These are phyloP conservation scores for Diaporthe vaccinii DNA, from an alignment of 2,329 filamentous ascomycete genomes.

Conservation along the genomic window DNA sequence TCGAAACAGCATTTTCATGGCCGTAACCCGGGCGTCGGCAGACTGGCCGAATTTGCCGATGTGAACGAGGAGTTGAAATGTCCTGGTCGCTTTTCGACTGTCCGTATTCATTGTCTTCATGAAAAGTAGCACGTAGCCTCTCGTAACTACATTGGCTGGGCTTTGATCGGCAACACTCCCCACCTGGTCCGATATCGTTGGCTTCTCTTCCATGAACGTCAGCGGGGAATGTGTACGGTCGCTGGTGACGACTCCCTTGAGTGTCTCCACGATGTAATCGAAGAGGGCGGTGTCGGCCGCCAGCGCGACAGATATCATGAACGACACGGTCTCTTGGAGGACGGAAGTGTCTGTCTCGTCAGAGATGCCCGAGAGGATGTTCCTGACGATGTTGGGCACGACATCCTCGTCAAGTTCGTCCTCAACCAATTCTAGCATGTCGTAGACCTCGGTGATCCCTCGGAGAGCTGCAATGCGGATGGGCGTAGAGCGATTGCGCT, in stretches of 20 bases:
- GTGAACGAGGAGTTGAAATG: conserved; percentile 74
- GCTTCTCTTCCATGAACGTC: conserved; percentile 47
- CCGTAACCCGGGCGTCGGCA: conserved; percentile 77
- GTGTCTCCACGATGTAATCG: conserved; percentile 66
- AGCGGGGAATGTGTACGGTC: conserved; percentile 62
- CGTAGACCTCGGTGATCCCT: conserved; percentile 70
- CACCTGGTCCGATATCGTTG: conserved; percentile 47
- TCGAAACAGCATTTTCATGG: conserved; percentile 84
- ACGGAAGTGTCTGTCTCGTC: conserved; percentile 75
- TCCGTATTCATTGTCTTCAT: conserved; percentile 78
- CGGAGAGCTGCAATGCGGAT: conserved; percentile 75
- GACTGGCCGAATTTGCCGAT: conserved; percentile 72
- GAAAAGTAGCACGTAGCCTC: conserved; percentile 82
- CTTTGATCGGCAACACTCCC: conserved; percentile 58
- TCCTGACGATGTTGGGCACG: conserved; percentile 70
- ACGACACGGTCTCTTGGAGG: conserved; percentile 74
- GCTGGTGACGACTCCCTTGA: conserved; percentile 64
- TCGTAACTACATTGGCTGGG: conserved; percentile 78
- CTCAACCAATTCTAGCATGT: conserved; percentile 70
- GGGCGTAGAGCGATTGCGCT: conserved; percentile 70
- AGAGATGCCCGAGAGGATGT: conserved; percentile 71
- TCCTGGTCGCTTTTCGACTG: conserved; percentile 71
- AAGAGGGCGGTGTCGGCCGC: conserved; percentile 72
- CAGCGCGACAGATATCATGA: conserved; percentile 75
- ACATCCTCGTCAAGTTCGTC: conserved; percentile 70